These are phyloP conservation scores for Yarrowia yakushimensis DNA, from an alignment of 805 yeast species.

Conservation along the genomic window DNA sequence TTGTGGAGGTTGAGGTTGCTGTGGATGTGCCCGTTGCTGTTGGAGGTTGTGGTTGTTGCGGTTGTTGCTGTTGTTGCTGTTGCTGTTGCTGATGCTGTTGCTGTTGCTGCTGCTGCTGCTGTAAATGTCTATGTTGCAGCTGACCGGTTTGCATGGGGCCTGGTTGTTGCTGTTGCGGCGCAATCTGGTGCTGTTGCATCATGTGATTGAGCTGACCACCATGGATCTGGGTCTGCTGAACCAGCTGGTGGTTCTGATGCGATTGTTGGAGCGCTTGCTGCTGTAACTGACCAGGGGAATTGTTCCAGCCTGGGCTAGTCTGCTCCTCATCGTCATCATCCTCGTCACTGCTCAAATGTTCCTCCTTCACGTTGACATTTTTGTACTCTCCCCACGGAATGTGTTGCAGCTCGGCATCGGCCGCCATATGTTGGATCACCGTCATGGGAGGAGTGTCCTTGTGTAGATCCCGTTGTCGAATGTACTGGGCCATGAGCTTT, in stretches of 20 bases:
- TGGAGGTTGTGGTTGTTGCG: background rate
- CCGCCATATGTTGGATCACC: constrained; percentile 21
- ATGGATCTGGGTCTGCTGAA: constrained; percentile 10
- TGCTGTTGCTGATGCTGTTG: too few species aligned
- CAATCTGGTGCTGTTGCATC: constrained; percentile 1
- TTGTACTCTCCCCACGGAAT: constrained; percentile 16
- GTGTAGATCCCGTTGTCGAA: constrained; percentile 38
- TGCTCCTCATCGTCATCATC: constrained; percentile 12
- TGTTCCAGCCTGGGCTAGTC: constrained; percentile 10
- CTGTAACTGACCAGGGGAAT: background rate
- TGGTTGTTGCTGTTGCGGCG: constrained; percentile 17
- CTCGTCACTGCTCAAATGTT: constrained; percentile 14
- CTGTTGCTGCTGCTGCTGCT: constrained; percentile 8
- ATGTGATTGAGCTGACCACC: constrained; percentile 1
- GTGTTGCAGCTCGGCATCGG: background rate
- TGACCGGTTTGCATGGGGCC: constrained; percentile 12
- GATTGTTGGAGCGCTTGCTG: background rate
- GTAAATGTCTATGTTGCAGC: constrained; percentile 5
- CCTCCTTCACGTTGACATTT: constrained; percentile 5
- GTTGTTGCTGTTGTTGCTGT: background rate
- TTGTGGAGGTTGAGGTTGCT: constrained; percentile 15
- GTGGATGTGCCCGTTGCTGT: constrained; percentile 15
- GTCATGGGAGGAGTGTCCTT: constrained; percentile 15
- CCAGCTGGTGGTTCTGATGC: constrained; percentile 14
- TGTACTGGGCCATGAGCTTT: constrained; percentile 51